phyloP scores from a whole-genome alignment of 78 protist species.

The slime mould (Dictyostelium discoideum) region dicty_2.7 NC_007088.5:5712001-5712500 shows the following conservation, averaged over 20 bases:
- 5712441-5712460: not conserved
- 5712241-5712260: conserved; percentile 55
- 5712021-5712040: conserved; percentile 11
- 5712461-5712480: not conserved
- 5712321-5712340: conserved; percentile 14
- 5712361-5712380: not conserved
- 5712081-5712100: not conserved
- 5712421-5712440: not conserved
- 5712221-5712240: conserved; percentile 6
- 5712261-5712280: conserved; percentile 55
- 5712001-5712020: not conserved
- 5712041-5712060: not conserved
- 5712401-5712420: not conserved
- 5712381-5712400: not conserved
- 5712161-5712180: conserved; percentile 7
- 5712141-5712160: not conserved
- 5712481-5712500: not conserved
- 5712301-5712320: conserved; percentile 29
- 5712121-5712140: not conserved
- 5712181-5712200: conserved; percentile 76
- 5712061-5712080: not conserved
- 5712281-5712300: conserved; percentile 39
- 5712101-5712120: not conserved
- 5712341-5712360: not conserved
- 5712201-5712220: conserved; percentile 20